Percentiles rank a stretch among this genome's conserved stretches.
These are phyloP conservation scores for Psilocybe azurescens DNA, from an alignment of 768 basidiomycete genomes.

Conservation along the genomic window DNA sequence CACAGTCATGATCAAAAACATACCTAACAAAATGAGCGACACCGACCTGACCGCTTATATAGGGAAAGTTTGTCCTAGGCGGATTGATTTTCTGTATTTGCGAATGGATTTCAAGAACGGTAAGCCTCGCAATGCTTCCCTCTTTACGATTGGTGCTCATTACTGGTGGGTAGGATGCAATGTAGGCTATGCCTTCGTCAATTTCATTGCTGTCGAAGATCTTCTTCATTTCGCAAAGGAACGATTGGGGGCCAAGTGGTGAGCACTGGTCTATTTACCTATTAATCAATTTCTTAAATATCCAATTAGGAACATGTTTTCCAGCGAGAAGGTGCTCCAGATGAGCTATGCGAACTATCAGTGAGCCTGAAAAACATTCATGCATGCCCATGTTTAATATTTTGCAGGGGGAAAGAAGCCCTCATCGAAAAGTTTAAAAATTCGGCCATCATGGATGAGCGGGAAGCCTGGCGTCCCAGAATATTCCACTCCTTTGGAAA, in stretches of 20 bases:
- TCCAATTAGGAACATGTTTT: conserved; percentile 81
- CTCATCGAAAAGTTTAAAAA: conserved; percentile 93
- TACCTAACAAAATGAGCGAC: conserved; percentile 91
- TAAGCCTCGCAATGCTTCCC: conserved; percentile 24
- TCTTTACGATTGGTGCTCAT: conserved; percentile 2
- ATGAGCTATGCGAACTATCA: conserved; percentile 95
- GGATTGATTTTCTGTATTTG: conserved; percentile 87
- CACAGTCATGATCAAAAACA: conserved; percentile 91
- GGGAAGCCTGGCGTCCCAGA: conserved; percentile 81
- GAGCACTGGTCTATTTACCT: conserved; percentile 19
- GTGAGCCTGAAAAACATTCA: conserved; percentile 47
- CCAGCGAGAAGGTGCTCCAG: conserved; percentile 87
- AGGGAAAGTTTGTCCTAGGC: conserved; percentile 71
- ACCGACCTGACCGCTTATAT: conserved; percentile 73
- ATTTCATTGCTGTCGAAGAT: conserved; percentile 83
- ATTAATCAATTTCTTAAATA: conserved; percentile 1
- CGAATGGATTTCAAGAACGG: conserved; percentile 88
- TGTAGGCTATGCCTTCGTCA: conserved; percentile 88
- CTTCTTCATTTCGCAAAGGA: conserved; percentile 76
- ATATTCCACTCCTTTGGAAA: conserved; percentile 83
- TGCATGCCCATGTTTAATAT: conserved; percentile 6
- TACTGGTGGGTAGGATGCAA: conserved; percentile 60
- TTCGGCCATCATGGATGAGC: conserved; percentile 88
- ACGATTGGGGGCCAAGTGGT: conserved; percentile 85
- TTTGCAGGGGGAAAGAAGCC: conserved; percentile 83